Evolutionary conservation across 2,329 filamentous ascomycete species (phyloP), one percentile per base, ranked within the genome.

Genomic region (Aspergillus quadrilineatus): DNA sequence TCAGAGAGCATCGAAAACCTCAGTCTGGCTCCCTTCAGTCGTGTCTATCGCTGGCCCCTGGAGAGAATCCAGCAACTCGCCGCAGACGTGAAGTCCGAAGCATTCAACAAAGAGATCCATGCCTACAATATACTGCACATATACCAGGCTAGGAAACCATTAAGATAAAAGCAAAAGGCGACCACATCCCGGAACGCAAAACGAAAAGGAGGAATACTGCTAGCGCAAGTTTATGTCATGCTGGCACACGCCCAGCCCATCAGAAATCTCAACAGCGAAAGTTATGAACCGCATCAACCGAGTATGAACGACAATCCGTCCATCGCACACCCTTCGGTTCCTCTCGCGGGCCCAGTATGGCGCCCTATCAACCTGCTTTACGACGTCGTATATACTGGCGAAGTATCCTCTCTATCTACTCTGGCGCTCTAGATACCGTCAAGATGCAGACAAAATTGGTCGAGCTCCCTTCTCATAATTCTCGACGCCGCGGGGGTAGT

Each of bases 1-100:
- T 86, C 82, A 9, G 85, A 89, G 67, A 88, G 89, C 28, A 75
- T 95, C 49, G 84, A 91, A 64, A 85, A 87, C 10, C 78, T 95
- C 65, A 88, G 87, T 62, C 73, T 94, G 66, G 88, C 82, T 36
- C 88, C 92, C 6, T 81, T 97, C 68, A 87, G 84, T 44, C 82
- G 86, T 56, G 79, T 86, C 42, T 83, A 84, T 51, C 73, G 77
- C 32, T 90, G 85, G 83, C 77, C 80, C 43, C 69, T 78, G 45
- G 79, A 81, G n/a, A 79, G 89, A 59, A 86, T 95, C 46, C 76
- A 80, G 55, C 79, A 80, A 14, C 77, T 95, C 36, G 78, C 86
- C 45, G 75, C 79, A 3, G 80, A 82, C 26, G 89, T 89, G 28
- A 85, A 85, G 66, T 78, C 77, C 43, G 88, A 94, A 66, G 85